phyloP scores from a whole-genome alignment of 306 rosid genomes.

The Delonix regia region DNA sequence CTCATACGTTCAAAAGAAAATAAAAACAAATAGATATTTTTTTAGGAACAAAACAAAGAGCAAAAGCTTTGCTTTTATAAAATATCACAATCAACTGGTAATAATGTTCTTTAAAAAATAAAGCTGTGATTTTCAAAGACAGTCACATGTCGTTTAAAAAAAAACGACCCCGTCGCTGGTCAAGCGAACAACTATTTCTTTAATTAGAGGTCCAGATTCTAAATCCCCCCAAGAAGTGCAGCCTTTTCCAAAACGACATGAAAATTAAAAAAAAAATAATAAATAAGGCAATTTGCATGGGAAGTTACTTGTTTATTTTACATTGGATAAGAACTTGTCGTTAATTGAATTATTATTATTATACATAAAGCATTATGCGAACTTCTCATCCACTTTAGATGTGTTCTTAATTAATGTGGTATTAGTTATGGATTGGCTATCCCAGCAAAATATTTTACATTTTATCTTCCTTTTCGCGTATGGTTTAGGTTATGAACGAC shows the following conservation, averaged over 20 bases:
- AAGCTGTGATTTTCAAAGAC: slow-evolving; percentile 27
- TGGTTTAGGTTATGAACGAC: neutral
- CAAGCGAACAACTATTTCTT: slow-evolving; percentile 5
- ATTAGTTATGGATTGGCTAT: slow-evolving; percentile 19
- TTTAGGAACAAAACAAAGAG: slow-evolving; percentile 1
- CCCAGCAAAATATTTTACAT: slow-evolving; percentile 2
- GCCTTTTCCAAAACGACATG: neutral
- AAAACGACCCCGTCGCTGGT: slow-evolving; percentile 1
- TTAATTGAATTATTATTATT: slow-evolving; percentile 19
- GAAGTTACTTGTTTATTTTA: neutral
- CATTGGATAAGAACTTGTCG: slow-evolving; percentile 34
- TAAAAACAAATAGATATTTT: neutral
- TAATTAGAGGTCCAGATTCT: slow-evolving; percentile 29
- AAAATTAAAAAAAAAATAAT: neutral
- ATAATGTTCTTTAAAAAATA: neutral
- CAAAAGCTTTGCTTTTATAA: neutral
- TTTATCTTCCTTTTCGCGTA: neutral
- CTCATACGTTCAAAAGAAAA: neutral
- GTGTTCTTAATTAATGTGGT: slow-evolving; percentile 16
- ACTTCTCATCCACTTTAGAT: neutral
- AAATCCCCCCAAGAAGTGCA: slow-evolving; percentile 7
- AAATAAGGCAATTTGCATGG: neutral
- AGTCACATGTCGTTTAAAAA: slow-evolving; percentile 1
- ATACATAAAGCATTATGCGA: slow-evolving; percentile 8
- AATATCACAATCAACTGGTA: neutral